Evolutionary conservation across 2,329 filamentous ascomycete genomes (phyloP), one percentile per base, ranked within the genome.

Genomic region (Davidsoniella eucalypti): DNA sequence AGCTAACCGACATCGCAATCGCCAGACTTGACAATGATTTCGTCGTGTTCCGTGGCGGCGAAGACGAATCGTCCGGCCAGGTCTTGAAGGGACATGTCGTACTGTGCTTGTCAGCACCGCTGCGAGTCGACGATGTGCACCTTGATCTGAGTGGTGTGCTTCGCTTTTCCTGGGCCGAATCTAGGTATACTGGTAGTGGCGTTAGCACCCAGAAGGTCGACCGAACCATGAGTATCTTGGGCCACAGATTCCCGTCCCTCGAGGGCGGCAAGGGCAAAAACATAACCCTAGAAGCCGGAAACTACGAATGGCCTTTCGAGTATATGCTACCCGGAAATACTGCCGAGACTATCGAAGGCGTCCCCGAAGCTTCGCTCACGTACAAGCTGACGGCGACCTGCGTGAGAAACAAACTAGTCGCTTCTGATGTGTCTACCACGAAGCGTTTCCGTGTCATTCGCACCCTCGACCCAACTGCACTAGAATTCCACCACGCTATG

Each of bases 331-430:
- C 82, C 14, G 84, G 84, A 52, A 68, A 76, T 58, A 79, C 73
- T 21, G 76, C 86, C 16, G 92, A 96, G 71, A 94, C 87, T 60
- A 77, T 98, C 39, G 92, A 96, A 65, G 92, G 92, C 3, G 70
- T 96, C 51, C 73, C 76, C 51, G 85, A 93, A 58, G 88, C 84
- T 14, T 90, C 83, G 66, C 80, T 96, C 54, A 83, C 86, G 44
- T 98, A 96, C 66, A 81, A 84, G 56, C 72, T 98, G 60, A 94
- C 94, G 65, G 92, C 90, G 1, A 88, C 87, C 47, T 81, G 96
- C 47, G 84, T 82, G 43, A 71, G 88, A 53, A 85, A 87, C 54
- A 93, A 92, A 68, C 80, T 95, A 59, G 52, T 51, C 21, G 80
- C 83, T 59, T 90, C 93, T 68, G 87, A 94, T 61, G 70, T 94